Base-by-base conservation (phyloP, 2,329 filamentous ascomycete species). In the Neonectria magnoliae region DNA sequence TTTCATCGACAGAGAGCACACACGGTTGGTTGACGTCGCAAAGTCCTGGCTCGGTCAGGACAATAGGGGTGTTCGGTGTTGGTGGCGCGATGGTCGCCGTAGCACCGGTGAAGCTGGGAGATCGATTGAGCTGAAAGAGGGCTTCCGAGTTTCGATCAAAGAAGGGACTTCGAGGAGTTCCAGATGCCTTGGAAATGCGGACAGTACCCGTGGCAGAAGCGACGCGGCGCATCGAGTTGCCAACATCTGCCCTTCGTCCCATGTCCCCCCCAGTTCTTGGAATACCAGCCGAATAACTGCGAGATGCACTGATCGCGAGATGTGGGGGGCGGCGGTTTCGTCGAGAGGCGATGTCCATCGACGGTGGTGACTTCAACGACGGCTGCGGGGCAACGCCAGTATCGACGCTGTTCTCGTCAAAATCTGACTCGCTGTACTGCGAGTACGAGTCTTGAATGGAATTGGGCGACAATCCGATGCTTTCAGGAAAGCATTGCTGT, bases 311-410 rank as follows among this genome's bases (percentile, higher is more conserved):
- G 44, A 84, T 79, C 29, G 82, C 80, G n/a, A 87, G 78, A 31
- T 83, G 81, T 29, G 85, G 75, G 10, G 78, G 77, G 4, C 78
- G 77, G 51, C 76, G 81, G 57, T 85, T 83, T 59, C 87, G 81
- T 50, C 87, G 82, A 18, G 82, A 82, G 16, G 85, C 86, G 65
- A 88, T 85, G 68, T 88, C 86, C 59, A 85, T 79, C 0, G 82
- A 81, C 10, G 84, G 82, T 0, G 85, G 81, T 1, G 85, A 86
- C 69, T 81, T 83, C 71, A 86, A 78, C 29, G 61, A 64, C 14
- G 63, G 57, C 47, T 72, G 72, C 10, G 60, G 57, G 16, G 54
- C 57, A 20, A 66, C 68, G 13, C 66, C 62, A 41, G 73, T 20
- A 16, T 62, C 38, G n/a, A 73, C 57, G 16, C 20, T 64, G 51